Base-by-base conservation (phyloP, 164 flowering plant species). In the Vitis cinerea region DNA sequence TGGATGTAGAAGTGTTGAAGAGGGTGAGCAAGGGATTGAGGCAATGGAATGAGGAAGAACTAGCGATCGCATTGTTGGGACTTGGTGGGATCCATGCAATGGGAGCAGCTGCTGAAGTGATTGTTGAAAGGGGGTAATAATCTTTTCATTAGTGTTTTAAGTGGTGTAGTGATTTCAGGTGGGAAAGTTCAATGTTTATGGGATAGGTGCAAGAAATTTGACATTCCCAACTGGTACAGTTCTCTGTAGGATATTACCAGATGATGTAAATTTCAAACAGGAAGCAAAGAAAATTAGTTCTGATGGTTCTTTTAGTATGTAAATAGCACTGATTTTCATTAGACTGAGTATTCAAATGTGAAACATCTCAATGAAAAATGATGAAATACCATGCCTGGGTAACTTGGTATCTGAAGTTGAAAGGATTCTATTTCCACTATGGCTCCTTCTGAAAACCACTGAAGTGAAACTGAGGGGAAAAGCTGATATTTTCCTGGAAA, bases 101-200 rank as follows among this genome's bases (percentile, higher is more conserved):
- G 89, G 93, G 91, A 19, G 86, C 90, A n/a, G 97, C 99, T 63
- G 92, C 94, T 19, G 91, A 91, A 78, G 74, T 90, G 54, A 81
- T 91, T 30, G 70, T 87, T 23, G 80, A 79, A 48, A 70, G 50
- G 61, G 77, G 69, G 47, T 65, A 56, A 55, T 4, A 55, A 59
- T 61, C 47, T 47, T 61, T 13, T 37, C 44, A 37, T 37, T 37
- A 37, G 44, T 3, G 44, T 37, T 37, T 37, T 37, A 37, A 37
- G 44, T 31, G 44, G 44, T 37, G 44, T 37, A 37, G 44, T 3
- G 44, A 37, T n/a, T 53, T 10, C 15, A 53, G 15, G 6, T 53
- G 15, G 56, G 56, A n/a, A 4, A 53, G 56, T 53, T 23, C 27
- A 23, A 23, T 23, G 27, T 23, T 23, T 23, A 23, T 23, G 27